phyloP scores from a whole-genome alignment of 805 yeast genomes.

The Zygotorulaspora chibaensis region DNA sequence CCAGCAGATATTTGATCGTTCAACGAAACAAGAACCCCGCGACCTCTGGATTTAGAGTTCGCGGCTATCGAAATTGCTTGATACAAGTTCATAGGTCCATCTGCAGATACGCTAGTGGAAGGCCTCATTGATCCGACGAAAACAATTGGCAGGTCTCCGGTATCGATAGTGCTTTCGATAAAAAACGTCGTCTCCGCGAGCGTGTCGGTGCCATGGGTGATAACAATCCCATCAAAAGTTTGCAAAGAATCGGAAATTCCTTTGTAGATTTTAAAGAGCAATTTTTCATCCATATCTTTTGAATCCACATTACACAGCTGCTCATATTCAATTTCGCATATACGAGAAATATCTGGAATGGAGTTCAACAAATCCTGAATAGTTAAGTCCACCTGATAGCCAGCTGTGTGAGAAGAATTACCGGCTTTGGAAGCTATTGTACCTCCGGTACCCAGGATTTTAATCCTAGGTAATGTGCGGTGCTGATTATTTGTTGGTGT shows the following conservation, averaged over 20 bases:
- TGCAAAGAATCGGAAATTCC: constrained; percentile 44
- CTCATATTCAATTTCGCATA: constrained; percentile 57
- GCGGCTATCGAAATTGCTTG: constrained; percentile 67
- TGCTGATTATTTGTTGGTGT: constrained; percentile 5
- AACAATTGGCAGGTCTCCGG: constrained; percentile 53
- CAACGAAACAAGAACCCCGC: constrained; percentile 61
- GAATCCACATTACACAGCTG: constrained; percentile 62
- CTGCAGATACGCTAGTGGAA: constrained; percentile 63
- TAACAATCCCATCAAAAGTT: constrained; percentile 53
- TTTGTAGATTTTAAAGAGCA: constrained; percentile 43
- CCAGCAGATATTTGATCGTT: constrained; percentile 70
- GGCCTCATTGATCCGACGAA: constrained; percentile 76
- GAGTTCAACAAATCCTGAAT: constrained; percentile 48
- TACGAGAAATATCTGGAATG: constrained; percentile 52
- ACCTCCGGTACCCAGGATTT: constrained; percentile 56
- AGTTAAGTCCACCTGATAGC: constrained; percentile 49
- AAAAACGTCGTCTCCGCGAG: constrained; percentile 66
- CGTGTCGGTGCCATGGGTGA: constrained; percentile 71
- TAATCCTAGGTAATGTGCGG: constrained; percentile 36
- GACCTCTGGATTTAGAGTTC: constrained; percentile 43
- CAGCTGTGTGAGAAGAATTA: constrained; percentile 47
- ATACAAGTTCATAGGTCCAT: constrained; percentile 68
- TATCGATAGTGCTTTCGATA: constrained; percentile 45
- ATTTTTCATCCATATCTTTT: constrained; percentile 47
- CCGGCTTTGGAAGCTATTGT: constrained; percentile 54